Conservation (phyloP, 169 alveolate species). For the Plasmodium inui region DNA sequence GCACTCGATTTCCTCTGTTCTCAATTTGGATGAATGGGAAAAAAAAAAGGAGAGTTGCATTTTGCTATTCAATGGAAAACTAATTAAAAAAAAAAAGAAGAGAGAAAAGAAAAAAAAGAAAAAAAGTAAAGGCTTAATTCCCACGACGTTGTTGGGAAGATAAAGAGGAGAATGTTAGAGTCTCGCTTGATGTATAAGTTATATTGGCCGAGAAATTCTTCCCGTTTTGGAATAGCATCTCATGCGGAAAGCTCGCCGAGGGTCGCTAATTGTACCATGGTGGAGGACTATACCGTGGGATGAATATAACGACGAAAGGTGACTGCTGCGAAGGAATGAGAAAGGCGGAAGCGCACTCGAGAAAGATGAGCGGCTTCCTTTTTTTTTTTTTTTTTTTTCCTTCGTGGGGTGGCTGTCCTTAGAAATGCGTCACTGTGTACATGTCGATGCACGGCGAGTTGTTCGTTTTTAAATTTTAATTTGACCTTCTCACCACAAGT, state of each 20-base stretch:
- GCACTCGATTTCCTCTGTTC: not conserved
- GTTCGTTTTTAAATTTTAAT: too few relatives aligned
- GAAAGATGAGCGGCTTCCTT: not conserved
- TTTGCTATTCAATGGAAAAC: not conserved
- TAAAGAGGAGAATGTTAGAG: not conserved
- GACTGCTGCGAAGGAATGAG: not conserved
- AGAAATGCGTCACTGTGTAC: too few relatives aligned
- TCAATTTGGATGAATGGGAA: not conserved
- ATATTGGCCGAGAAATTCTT: not conserved
- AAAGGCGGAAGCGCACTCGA: not conserved
- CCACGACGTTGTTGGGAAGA: not conserved
- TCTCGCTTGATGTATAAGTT: not conserved
- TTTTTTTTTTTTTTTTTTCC: too few relatives aligned
- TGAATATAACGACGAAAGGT: not conserved
- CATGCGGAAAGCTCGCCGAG: not conserved
- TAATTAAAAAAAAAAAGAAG: too few relatives aligned
- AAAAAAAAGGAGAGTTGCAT: not conserved
- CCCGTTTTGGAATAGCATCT: not conserved
- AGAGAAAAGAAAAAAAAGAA: not conserved
- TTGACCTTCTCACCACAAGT: too few relatives aligned
- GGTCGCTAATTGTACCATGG: not conserved
- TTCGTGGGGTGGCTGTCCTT: too few relatives aligned
- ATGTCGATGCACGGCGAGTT: too few relatives aligned
- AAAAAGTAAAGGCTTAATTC: not conserved
- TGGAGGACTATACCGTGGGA: not conserved